Conservation (phyloP, 2,329 filamentous ascomycete species). For the Zymoseptoria brevis region DNA sequence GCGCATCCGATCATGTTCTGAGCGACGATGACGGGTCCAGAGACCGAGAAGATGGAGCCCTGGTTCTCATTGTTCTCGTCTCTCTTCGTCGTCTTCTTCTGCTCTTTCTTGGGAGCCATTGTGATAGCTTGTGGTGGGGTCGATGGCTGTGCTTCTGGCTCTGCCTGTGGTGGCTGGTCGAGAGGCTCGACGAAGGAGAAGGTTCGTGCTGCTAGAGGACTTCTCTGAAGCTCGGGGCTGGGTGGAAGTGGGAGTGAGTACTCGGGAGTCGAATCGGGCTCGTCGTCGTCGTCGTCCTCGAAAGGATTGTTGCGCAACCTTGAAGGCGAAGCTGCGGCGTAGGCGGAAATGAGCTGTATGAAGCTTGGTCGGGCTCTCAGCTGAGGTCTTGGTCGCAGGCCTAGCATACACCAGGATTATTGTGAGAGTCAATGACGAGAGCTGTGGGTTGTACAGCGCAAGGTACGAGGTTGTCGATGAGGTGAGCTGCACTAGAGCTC, state of each 20-base stretch:
- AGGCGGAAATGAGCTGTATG: constrained; percentile 51
- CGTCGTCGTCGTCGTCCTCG: constrained; percentile 6
- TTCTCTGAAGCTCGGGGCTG: constrained; percentile 9
- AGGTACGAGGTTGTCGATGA: not conserved
- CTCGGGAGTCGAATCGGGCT: constrained; percentile 11
- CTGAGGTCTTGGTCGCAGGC: constrained; percentile 51
- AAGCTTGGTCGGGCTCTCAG: constrained; percentile 54
- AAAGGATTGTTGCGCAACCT: constrained; percentile 6
- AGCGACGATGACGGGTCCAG: constrained; percentile 85
- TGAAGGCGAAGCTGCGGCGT: constrained; percentile 31
- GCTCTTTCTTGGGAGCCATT: constrained; percentile 31
- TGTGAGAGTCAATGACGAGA: not conserved
- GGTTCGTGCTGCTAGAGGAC: constrained; percentile 2
- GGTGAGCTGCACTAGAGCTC: no score
- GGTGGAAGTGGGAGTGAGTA: constrained; percentile 15
- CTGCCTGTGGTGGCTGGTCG: constrained; percentile 9
- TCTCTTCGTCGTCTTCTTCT: constrained; percentile 26
- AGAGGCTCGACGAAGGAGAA: constrained; percentile 2
- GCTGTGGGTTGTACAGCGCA: not conserved
- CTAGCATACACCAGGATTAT: constrained; percentile 33
- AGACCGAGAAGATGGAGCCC: constrained; percentile 65
- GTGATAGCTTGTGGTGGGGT: constrained; percentile 17
- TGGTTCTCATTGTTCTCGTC: constrained; percentile 47
- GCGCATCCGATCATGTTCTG: constrained; percentile 98
- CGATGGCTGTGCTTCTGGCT: constrained; percentile 10